Percentiles rank a stretch among this genome's conserved stretches.
Conservation (phyloP, 768 basidiomycete species). For the Xerocomellus amylosporus region DNA sequence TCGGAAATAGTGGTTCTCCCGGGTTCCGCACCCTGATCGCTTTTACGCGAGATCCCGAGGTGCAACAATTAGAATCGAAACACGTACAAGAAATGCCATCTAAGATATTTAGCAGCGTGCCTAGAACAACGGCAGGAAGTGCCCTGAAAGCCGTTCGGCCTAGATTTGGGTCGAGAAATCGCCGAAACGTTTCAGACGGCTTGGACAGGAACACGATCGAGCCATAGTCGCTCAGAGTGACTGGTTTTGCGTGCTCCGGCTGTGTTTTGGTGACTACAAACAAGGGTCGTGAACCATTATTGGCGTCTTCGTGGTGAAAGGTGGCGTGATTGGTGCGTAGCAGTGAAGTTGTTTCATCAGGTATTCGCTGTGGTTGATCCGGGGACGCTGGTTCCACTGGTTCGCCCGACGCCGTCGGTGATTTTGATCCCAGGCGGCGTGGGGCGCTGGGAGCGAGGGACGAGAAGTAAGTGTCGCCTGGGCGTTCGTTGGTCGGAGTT, state of each 20-base stretch:
- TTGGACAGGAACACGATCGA: conserved; percentile 5
- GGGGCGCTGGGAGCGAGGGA: not conserved
- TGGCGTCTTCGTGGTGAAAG: not conserved
- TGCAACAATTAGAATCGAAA: not conserved
- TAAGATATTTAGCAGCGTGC: conserved; percentile 81
- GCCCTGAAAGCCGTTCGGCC: conserved; percentile 34
- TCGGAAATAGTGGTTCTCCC: not conserved
- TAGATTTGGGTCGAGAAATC: conserved; percentile 17
- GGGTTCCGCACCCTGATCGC: not conserved
- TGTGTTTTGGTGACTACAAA: conserved; percentile 2
- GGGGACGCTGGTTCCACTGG: not conserved
- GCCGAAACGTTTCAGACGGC: conserved; percentile 6
- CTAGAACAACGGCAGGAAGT: conserved; percentile 83
- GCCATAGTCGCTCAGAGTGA: conserved; percentile 6
- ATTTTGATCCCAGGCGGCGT: not conserved
- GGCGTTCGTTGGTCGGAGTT: conserved; percentile 22
- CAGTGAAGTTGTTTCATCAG: conserved; percentile 22
- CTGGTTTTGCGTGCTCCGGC: conserved; percentile 6
- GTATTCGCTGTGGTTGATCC: not conserved
- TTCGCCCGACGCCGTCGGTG: not conserved
- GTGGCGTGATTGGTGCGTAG: conserved; percentile 13
- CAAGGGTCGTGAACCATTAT: not conserved
- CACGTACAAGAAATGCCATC: conserved; percentile 89
- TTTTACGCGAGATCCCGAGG: conserved; percentile 8
- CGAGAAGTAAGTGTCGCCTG: conserved; percentile 1